Evolutionary conservation across 2,329 filamentous ascomycete genomes (phyloP).

Genomic region (Penicillium rolfsii): DNA sequence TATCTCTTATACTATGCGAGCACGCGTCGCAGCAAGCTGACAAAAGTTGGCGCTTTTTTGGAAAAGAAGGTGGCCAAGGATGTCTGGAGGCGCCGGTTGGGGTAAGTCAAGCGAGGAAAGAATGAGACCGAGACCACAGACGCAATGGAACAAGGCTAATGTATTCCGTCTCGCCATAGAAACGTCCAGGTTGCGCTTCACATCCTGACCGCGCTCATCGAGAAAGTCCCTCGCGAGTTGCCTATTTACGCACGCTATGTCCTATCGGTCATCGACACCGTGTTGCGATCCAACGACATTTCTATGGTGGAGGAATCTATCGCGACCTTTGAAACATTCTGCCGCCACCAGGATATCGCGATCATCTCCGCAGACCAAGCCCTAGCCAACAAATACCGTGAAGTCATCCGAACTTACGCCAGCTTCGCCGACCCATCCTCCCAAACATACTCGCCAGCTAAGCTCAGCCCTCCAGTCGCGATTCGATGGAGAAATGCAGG

Average conservation of each 20-base stretch:
- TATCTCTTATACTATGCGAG: slow-evolving; percentile 97
- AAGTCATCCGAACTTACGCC: slow-evolving; percentile 78
- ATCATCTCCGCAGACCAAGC: slow-evolving; percentile 82
- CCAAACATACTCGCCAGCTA: slow-evolving; percentile 50
- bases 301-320: slow-evolving; percentile 91
- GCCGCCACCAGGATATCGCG: slow-evolving; percentile 82
- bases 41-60: slow-evolving; percentile 92
- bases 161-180: slow-evolving; percentile 49
- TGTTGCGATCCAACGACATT: slow-evolving; percentile 84
- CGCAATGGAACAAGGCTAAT: slow-evolving; percentile 12
- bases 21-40: slow-evolving; percentile 90
- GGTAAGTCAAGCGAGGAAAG: slow-evolving; percentile 59
- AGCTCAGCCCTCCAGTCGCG: slow-evolving; percentile 70
- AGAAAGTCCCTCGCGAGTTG: slow-evolving; percentile 88
- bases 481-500: slow-evolving; percentile 78
- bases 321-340: slow-evolving; percentile 84
- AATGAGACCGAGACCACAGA: background rate
- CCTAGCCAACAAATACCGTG: slow-evolving; percentile 80
- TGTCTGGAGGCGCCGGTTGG: slow-evolving; percentile 84
- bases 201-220: slow-evolving; percentile 87
- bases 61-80: slow-evolving; percentile 93
- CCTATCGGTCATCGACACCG: slow-evolving; percentile 78
- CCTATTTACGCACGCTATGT: slow-evolving; percentile 85
- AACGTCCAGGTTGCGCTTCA: slow-evolving; percentile 95
- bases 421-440: slow-evolving; percentile 71